Evolutionary conservation across 495 filamentous ascomycete species (phyloP).

Genomic region (Daldinia concentrica): DNA sequence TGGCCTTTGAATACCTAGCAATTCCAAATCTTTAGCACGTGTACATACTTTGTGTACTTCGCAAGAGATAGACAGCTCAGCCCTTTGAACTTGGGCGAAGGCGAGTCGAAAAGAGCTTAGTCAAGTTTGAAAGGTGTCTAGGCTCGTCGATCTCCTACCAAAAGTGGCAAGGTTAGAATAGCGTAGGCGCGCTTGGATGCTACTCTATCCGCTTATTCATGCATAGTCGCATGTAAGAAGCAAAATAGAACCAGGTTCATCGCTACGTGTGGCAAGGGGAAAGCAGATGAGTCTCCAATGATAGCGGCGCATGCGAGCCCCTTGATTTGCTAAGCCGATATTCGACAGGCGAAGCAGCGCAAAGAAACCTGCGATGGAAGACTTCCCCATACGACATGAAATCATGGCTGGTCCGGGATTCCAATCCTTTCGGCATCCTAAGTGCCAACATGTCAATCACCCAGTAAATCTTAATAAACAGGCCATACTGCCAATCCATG

Average conservation of each 20-base stretch:
- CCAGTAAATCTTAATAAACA: neutral
- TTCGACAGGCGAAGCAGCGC: neutral
- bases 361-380: neutral
- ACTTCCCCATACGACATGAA: neutral
- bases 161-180: neutral
- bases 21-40: neutral
- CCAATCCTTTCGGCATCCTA: conserved; percentile 12
- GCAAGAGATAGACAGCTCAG: neutral
- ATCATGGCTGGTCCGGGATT: conserved; percentile 18
- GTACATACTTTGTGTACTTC: too few species aligned
- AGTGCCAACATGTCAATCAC: neutral
- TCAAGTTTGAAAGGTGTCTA: neutral
- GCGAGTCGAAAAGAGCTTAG: neutral
- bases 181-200: neutral
- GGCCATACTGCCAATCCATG: neutral
- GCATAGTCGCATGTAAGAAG: neutral
- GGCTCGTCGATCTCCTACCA: neutral
- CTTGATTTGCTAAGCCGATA: neutral
- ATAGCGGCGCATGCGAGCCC: neutral
- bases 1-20: too few species aligned
- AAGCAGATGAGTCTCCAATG: neutral
- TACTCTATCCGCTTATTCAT: neutral
- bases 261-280: neutral
- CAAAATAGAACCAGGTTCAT: neutral
- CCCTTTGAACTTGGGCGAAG: neutral